Conservation (phyloP, 805 yeast species). For the Teunomyces barrocoloradensis region DNA sequence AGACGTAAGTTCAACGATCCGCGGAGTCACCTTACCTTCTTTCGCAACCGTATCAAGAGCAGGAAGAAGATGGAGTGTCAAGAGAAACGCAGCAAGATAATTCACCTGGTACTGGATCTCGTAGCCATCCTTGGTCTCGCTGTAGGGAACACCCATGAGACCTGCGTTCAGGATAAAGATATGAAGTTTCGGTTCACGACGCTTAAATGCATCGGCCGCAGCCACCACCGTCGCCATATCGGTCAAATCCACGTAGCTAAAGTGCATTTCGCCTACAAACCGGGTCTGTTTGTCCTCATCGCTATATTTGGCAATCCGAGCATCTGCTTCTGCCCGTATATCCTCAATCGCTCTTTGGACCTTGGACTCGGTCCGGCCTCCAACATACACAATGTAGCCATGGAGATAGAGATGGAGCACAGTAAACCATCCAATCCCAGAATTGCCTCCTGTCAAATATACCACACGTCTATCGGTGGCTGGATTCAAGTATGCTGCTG, state of each 20-base stretch:
- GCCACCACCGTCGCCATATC: conserved; percentile 26
- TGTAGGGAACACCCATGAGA: conserved; percentile 38
- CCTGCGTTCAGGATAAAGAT: conserved; percentile 42
- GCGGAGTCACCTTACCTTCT: conserved; percentile 18
- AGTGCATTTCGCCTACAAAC: conserved; percentile 49
- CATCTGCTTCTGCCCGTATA: conserved; percentile 31
- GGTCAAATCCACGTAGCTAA: conserved; percentile 54
- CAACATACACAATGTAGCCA: conserved; percentile 36
- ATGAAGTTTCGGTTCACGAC: conserved; percentile 27
- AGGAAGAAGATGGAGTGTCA: conserved; percentile 30
- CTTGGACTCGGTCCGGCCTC: conserved; percentile 33
- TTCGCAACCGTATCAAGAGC: conserved; percentile 18
- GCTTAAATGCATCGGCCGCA: conserved; percentile 24
- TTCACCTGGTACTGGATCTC: conserved; percentile 44
- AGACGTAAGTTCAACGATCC: conserved; percentile 32
- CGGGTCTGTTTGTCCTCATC: neutral
- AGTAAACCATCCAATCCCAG: conserved; percentile 43
- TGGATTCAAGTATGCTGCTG: conserved; percentile 31
- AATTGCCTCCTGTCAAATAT: conserved; percentile 39
- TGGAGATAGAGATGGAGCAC: conserved; percentile 39
- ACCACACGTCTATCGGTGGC: conserved; percentile 25
- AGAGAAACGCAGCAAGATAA: conserved; percentile 31
- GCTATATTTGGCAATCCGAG: conserved; percentile 11
- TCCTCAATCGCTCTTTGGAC: conserved; percentile 32
- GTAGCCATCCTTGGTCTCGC: conserved; percentile 33